phyloP scores from a whole-genome alignment of 2,329 filamentous ascomycete genomes.

The Apiospora malaysiana region DNA sequence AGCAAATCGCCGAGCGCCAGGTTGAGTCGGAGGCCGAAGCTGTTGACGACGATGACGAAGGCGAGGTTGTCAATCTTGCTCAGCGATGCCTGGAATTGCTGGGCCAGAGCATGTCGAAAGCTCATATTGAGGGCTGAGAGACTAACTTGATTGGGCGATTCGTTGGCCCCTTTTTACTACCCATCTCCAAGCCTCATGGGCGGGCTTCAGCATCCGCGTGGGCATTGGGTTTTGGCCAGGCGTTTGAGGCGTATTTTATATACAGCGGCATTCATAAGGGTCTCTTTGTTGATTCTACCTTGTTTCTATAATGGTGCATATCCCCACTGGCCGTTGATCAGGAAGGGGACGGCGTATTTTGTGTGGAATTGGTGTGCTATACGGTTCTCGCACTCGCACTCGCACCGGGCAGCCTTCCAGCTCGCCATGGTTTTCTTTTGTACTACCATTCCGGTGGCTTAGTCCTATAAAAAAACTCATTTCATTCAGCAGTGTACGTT shows the following conservation, averaged over 20 bases:
- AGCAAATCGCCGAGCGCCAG: conserved; percentile 86
- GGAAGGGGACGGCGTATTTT: conserved; percentile 28
- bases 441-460: conserved; percentile 7
- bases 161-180: conserved; percentile 30
- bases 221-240: conserved; percentile 46
- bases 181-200: conserved; percentile 33
- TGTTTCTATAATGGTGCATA: conserved; percentile 38
- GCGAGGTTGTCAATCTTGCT: conserved; percentile 89
- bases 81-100: conserved; percentile 88
- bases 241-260: conserved; percentile 51
- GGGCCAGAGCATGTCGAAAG: conserved; percentile 76
- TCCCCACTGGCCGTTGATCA: conserved; percentile 32
- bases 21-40: conserved; percentile 87
- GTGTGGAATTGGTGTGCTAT: conserved; percentile 21
- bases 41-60: conserved; percentile 82
- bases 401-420: background rate
- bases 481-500: conserved; percentile 8
- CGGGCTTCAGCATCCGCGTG: conserved; percentile 40
- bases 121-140: conserved; percentile 77
- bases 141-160: background rate
- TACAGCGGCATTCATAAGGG: conserved; percentile 35
- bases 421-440: conserved; percentile 25
- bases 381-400: conserved; percentile 9
- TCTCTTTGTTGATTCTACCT: conserved; percentile 14
- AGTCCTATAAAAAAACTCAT: conserved; percentile 16